phyloP scores from a whole-genome alignment of 129 eudicot genomes.

The Erigeron canadensis region DNA sequence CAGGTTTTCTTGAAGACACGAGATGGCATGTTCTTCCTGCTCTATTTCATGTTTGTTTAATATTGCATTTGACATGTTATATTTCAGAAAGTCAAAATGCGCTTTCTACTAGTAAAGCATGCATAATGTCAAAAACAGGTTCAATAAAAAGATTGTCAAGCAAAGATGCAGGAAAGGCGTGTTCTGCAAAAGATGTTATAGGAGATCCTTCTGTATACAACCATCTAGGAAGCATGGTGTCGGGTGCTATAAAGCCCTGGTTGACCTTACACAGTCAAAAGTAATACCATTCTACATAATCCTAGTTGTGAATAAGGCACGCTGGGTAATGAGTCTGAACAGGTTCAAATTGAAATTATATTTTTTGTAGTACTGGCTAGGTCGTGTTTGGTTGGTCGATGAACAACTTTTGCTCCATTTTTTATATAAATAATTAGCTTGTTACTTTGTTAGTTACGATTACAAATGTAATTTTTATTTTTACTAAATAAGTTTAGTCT shows the following conservation, averaged over 20 bases:
- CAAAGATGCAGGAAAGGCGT: conserved; percentile 75
- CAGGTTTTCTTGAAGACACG: conserved; percentile 86
- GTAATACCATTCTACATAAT: conserved; percentile 24
- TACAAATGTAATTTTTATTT: background rate
- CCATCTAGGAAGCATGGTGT: conserved; percentile 97
- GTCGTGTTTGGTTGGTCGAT: background rate
- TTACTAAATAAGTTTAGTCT: background rate
- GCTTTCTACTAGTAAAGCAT: background rate
- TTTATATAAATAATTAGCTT: background rate
- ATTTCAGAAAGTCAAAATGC: conserved; percentile 21
- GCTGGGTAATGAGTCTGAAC: background rate
- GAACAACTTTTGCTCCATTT: background rate
- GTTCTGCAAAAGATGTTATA: conserved; percentile 45
- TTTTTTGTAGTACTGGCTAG: too few relatives aligned
- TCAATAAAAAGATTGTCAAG: conserved; percentile 57
- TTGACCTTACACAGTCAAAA: conserved; percentile 81
- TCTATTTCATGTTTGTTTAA: conserved; percentile 76
- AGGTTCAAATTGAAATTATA: background rate
- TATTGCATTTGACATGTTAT: conserved; percentile 12
- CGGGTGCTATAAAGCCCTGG: conserved; percentile 95
- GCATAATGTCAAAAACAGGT: conserved; percentile 44
- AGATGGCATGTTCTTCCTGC: conserved; percentile 93
- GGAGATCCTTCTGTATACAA: conserved; percentile 93
- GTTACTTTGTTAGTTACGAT: too few relatives aligned
- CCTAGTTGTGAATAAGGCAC: background rate